Percentiles rank a stretch among this genome's conserved stretches.
Conservation (phyloP, 2,329 filamentous ascomycete species). For the Ramularia collo-cygni region DNA sequence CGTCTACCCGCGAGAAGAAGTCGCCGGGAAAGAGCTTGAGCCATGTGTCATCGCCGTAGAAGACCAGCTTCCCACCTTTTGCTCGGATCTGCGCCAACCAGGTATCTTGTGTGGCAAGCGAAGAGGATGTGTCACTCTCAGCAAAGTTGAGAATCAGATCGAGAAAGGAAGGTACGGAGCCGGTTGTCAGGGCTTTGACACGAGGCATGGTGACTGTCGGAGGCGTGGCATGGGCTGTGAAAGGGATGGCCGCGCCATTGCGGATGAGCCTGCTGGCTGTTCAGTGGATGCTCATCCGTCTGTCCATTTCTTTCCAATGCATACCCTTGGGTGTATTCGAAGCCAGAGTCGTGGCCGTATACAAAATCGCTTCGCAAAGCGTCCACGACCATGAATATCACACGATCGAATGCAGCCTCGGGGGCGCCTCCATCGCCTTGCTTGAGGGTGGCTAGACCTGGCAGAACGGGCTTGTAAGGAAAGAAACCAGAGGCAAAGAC, state of each 20-base stretch:
- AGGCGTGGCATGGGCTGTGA: conserved; percentile 91
- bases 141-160: conserved; percentile 96
- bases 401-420: conserved; percentile 70
- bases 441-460: conserved; percentile 60
- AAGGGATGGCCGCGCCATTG: conserved; percentile 76
- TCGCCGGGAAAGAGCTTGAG: conserved; percentile 76
- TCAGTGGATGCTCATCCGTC: conserved; percentile 5
- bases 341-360: conserved; percentile 71
- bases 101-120: conserved; percentile 80
- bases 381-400: conserved; percentile 98
- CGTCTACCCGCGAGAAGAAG: conserved; percentile 79
- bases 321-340: conserved; percentile 81
- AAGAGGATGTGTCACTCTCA: conserved; percentile 86
- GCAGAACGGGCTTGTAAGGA: conserved; percentile 89
- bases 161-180: conserved; percentile 95
- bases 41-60: conserved; percentile 99
- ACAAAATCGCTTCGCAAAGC: conserved; percentile 94
- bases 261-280: conserved; percentile 62
- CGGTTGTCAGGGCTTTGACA: conserved; percentile 94
- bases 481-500: conserved; percentile 90
- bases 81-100: conserved; percentile 92
- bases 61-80: conserved; percentile 69
- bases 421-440: conserved; percentile 39
- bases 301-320: neutral
- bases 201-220: conserved; percentile 98